Base-by-base conservation (phyloP, 106 monocot genomes). In the Triglochin maritima region DNA sequence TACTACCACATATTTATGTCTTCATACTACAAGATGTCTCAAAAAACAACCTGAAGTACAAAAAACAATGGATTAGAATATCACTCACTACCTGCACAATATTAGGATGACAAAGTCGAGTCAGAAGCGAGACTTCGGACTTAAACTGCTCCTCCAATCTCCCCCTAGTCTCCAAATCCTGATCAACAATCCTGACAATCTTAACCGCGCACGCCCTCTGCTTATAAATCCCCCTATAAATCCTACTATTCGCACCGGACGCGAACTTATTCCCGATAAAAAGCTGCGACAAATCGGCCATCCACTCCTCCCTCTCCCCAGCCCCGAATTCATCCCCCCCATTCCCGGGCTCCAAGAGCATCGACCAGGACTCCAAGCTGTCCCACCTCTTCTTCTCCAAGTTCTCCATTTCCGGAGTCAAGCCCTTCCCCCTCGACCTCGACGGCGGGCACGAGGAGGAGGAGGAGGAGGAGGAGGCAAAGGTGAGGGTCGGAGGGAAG, bases 211-310 rank as follows among this genome's bases (percentile, higher is more conserved):
- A 84, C 1, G 95, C 90, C 72, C 78, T 62, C 70, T 95, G 83
- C 81, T 90, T 95, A 66, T 95, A 95, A 58, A 90, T 95, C 9
- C 90, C 95, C 10, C 87, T 70, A 66, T 95, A 95, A 13, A 95
- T 90, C 81, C 90, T 77, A 62, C 95, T 95, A 50, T 90, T 83
- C 2, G 90, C 77, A 4, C 95, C 95, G 2, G 95, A 85, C 15
- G 95, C 90, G 66, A 95, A 95, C 72, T 85, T 95, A 57, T 90
- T 87, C 13, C 95, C 95, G 13, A 95, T 79, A 63, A 90, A 85
- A 2, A 95, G 80, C 46, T 95, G 87, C 11, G 95, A 95, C 45
- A 95, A 81, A 78, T 95, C 95, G 6, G 90, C 95, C 85, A 83
- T 81, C 95, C 95, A 95, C n/a, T 85, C 85, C 62, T 95, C 95